Percentiles rank a stretch among this genome's conserved stretches.
These are phyloP conservation scores for Oxytropis ochrocephala DNA, from an alignment of 306 rosid species.

Conservation along the genomic window DNA sequence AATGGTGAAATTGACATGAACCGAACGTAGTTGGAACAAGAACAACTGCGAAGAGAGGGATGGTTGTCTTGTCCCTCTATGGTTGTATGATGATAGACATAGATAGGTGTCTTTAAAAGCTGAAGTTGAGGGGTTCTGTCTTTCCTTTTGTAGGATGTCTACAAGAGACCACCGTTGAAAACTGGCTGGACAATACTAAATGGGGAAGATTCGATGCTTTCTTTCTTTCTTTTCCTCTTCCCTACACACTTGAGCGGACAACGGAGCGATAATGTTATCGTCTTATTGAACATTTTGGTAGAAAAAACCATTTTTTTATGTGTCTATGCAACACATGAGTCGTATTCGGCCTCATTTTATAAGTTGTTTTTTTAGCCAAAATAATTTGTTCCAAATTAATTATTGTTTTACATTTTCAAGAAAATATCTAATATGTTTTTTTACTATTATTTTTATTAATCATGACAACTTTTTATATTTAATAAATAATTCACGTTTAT, in stretches of 20 bases:
- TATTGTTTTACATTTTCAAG: too few species aligned
- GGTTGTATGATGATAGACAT: neutral
- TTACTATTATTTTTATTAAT: too few species aligned
- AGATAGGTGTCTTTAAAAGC: slow-evolving; percentile 2
- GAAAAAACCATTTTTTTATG: neutral
- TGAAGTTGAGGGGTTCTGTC: neutral
- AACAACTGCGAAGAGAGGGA: neutral
- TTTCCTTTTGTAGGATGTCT: slow-evolving; percentile 21
- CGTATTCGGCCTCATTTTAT: too few species aligned
- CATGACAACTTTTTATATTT: too few species aligned
- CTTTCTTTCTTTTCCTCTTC: neutral
- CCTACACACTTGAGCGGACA: neutral
- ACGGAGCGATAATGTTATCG: neutral
- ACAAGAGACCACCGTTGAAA: neutral
- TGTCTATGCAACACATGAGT: neutral
- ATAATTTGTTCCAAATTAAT: too few species aligned
- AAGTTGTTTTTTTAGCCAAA: too few species aligned
- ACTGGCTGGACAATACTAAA: neutral
- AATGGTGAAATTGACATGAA: too few species aligned
- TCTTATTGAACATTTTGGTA: neutral
- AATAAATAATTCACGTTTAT: too few species aligned
- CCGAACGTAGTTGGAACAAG: too few species aligned
- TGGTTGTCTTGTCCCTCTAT: neutral
- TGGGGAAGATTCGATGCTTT: slow-evolving; percentile 30
- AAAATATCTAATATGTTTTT: too few species aligned